These are phyloP conservation scores for Chrysoporthe cubensis DNA, from an alignment of 2,329 filamentous ascomycete species.

Conservation along the genomic window DNA sequence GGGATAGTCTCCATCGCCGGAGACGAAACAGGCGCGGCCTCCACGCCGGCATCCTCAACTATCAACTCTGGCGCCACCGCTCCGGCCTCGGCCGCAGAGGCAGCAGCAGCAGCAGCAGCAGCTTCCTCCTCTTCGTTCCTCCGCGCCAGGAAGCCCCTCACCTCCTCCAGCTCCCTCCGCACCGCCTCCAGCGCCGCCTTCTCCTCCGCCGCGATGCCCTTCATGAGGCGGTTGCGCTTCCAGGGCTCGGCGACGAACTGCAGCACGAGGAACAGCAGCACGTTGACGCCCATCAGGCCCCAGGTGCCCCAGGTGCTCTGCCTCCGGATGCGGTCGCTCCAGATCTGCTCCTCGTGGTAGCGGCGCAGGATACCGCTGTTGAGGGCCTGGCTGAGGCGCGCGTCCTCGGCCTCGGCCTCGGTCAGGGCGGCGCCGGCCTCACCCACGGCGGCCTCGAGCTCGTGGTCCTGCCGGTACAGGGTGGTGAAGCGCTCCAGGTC, in stretches of 20 bases:
- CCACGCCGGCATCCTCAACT: constrained; percentile 37
- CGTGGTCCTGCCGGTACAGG: constrained; percentile 89
- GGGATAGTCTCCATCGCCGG: constrained; percentile 20
- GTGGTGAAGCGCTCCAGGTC: constrained; percentile 95
- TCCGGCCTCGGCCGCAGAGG: neutral
- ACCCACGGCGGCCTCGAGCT: constrained; percentile 83
- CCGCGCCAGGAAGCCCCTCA: constrained; percentile 36
- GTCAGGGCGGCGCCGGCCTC: constrained; percentile 73
- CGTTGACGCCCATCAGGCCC: constrained; percentile 96
- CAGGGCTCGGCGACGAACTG: constrained; percentile 93
- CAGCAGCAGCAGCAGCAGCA: constrained; percentile 23
- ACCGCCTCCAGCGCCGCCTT: constrained; percentile 60
- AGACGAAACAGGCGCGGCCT: constrained; percentile 24
- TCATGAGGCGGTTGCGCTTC: constrained; percentile 79
- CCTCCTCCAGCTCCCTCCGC: constrained; percentile 45
- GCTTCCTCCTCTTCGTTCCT: constrained; percentile 27
- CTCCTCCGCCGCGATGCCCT: constrained; percentile 80
- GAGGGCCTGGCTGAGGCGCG: constrained; percentile 74
- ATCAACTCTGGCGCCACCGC: constrained; percentile 29
- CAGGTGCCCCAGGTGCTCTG: constrained; percentile 99
- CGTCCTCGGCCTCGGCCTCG: constrained; percentile 77
- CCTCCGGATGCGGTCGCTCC: constrained; percentile 94
- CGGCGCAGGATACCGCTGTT: constrained; percentile 84
- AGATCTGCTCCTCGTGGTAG: constrained; percentile 99
- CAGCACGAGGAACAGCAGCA: constrained; percentile 82